Evolutionary conservation across 2,329 filamentous ascomycete genomes (phyloP).

Genomic region (Xylariales sp.): DNA sequence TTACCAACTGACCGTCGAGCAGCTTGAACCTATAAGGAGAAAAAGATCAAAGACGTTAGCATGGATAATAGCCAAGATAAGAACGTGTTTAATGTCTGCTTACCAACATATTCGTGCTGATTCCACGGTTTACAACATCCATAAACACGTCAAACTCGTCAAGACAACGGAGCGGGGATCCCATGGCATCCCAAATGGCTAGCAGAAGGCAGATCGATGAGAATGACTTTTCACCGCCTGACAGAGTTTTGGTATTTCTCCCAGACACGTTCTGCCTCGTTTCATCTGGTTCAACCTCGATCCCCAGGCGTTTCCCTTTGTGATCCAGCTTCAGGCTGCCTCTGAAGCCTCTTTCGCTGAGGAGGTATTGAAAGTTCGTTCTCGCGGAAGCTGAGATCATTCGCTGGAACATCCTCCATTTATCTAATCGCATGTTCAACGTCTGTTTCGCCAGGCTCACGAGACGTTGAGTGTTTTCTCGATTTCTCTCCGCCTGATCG

Average conservation of each 20-base stretch:
- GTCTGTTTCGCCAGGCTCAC: conserved; percentile 48
- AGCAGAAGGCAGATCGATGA: conserved; percentile 92
- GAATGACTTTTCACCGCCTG: conserved; percentile 96
- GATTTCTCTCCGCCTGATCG: conserved; percentile 33
- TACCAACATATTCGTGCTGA: conserved; percentile 91
- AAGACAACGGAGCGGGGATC: conserved; percentile 86
- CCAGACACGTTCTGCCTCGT: conserved; percentile 67
- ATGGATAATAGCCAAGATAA: neutral
- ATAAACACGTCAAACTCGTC: conserved; percentile 99
- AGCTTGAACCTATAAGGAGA: conserved; percentile 61
- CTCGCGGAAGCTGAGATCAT: conserved; percentile 83
- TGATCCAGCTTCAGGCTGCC: conserved; percentile 80
- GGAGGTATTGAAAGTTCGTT: conserved; percentile 80
- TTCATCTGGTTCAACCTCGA: conserved; percentile 69
- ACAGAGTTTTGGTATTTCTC: conserved; percentile 85
- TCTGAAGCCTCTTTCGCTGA: conserved; percentile 85
- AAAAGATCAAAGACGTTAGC: neutral
- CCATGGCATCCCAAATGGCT: conserved; percentile 97
- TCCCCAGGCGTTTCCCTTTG: conserved; percentile 64
- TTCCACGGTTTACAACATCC: conserved; percentile 92
- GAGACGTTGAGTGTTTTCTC: conserved; percentile 38
- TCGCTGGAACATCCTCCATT: conserved; percentile 79
- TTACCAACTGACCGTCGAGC: conserved; percentile 82
- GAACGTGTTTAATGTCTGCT: conserved; percentile 29
- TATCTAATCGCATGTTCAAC: conserved; percentile 62